Percentiles rank a stretch among this genome's conserved stretches.
phyloP scores from a whole-genome alignment of 2,329 filamentous ascomycete species.

The Botrytis paeoniae region DNA sequence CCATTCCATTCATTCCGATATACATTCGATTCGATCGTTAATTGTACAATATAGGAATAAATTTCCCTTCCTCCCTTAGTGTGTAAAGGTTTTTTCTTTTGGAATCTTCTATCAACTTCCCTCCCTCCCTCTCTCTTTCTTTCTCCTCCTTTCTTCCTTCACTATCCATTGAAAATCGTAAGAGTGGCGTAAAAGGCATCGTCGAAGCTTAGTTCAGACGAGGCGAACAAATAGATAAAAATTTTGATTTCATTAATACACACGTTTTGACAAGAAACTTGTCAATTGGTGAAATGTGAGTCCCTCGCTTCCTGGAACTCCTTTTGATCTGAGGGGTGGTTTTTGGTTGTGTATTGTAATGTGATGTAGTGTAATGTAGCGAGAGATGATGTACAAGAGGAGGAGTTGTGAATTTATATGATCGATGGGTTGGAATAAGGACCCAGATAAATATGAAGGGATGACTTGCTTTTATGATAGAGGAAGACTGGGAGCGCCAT shows the following conservation, averaged over 20 bases:
- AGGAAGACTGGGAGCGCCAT: background rate
- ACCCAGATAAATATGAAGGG: background rate
- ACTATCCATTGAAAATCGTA: background rate
- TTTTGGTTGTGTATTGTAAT: background rate
- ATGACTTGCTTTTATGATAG: background rate
- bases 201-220: background rate
- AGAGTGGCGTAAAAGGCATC: conserved; percentile 1
- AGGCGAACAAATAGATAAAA: background rate
- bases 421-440: background rate
- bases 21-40: conserved; percentile 9
- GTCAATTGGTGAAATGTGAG: background rate
- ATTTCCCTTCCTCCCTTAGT: background rate
- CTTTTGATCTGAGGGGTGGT: background rate
- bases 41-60: conserved; percentile 12
- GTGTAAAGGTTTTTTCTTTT: background rate
- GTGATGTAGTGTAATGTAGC: background rate
- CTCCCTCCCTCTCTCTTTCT: background rate
- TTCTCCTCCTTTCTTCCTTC: background rate
- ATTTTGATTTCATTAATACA: background rate
- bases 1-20: background rate
- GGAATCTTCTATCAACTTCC: background rate
- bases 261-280: background rate
- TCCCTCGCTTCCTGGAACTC: conserved; percentile 3
- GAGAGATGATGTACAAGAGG: background rate
- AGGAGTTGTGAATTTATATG: background rate